Evolutionary conservation across 2,329 filamentous ascomycete genomes (phyloP), one percentile per base, ranked within the genome.

Genomic region (Claviceps arundinis): DNA sequence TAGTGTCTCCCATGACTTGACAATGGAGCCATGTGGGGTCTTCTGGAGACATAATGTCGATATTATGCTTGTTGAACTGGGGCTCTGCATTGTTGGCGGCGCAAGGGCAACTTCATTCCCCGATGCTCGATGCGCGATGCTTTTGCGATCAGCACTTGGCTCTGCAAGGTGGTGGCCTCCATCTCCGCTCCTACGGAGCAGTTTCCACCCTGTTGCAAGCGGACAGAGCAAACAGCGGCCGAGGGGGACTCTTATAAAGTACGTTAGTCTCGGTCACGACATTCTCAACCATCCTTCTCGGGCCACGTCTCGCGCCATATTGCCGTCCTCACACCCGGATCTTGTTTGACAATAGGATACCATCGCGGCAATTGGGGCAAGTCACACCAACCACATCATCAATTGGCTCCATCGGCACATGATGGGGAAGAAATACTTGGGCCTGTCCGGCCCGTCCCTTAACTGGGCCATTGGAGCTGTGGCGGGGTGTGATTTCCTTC

Each of bases 401-500:
- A 34, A 34, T 50, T 40, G 41, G 9, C 16, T 17, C 22, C 40
- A 30, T 16, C 24, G 9, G 48, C 40, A 17, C 30, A 37, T 34
- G 59, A 64, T 67, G 62, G 58, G 56, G 52, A 66, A 62, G 58
- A 70, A 65, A 54, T 87, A 76, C 61, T 80, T 85, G 59, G 84
- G 85, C 65, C 75, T 87, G 55, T 74, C 74, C 52, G 85, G 85
- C 70, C 70, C 75, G 37, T 67, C 68, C 65, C 78, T 88, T 57
- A 86, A 84, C 70, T 75, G 79, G 65, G 83, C 83, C 51, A 80
- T 89, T 58, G 80, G 81, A 56, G 68, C 81, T n/a, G 77, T 88
- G 60, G 85, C 85, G 53, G 85, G 84, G 60, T 78, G 82, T 48
- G 84, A 87, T 66, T 87, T 87, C 63, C 70, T 86, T 56, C 80